Base-by-base conservation (phyloP, 75 land plant genomes). In the Pinus taeda region DNA sequence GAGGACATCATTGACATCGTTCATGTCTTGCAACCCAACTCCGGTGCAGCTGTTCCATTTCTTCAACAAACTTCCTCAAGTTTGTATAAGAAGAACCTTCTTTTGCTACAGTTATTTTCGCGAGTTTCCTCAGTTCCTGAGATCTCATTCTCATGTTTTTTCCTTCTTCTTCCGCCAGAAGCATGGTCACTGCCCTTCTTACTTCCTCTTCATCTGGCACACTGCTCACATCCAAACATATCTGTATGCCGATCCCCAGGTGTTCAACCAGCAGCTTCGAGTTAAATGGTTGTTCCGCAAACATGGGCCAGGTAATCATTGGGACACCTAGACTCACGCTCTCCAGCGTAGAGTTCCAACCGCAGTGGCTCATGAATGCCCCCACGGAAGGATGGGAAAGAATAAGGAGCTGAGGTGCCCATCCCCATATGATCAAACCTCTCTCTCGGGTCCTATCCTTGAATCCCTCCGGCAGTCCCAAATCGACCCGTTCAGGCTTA, bases 381-480 rank as follows among this genome's bases (percentile, higher is more conserved):
- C 77, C 77, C 2, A 39, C 37, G 1, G 74, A 57, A 39, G 67
- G 69, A 21, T 76, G 77, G 17, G 69, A 59, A 7, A 76, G 77
- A 15, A 78, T 57, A 2, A 39, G 17, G 9, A 39, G 79, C 26
- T 78, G 79, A n/a, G 79, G 79, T 22, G 79, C 79, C 77, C 53
- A 74, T 4, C 73, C 69, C 14, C 58, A 29, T n/a, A 78, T 73
- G 55, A 78, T 36, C 57, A 49, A 21, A 11, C 79, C 76, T 22
- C 79, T 39, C 5, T 57, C 58, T 37, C 14, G 37, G 3, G 79
- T 78, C 20, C 77, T 75, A 4, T 74, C 75, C n/a, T 74, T 30
- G 20, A 74, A 74, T 3, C 58, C 24, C 20, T 45, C 58, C 1
- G 75, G 57, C 14, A 73, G 57, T 1, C 17, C 57, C 4, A 11